A percentile compares a stretch with the other conserved stretches of the same genome.
phyloP scores from a whole-genome alignment of 495 filamentous ascomycete genomes.

The Aspergillus nidulans region DNA sequence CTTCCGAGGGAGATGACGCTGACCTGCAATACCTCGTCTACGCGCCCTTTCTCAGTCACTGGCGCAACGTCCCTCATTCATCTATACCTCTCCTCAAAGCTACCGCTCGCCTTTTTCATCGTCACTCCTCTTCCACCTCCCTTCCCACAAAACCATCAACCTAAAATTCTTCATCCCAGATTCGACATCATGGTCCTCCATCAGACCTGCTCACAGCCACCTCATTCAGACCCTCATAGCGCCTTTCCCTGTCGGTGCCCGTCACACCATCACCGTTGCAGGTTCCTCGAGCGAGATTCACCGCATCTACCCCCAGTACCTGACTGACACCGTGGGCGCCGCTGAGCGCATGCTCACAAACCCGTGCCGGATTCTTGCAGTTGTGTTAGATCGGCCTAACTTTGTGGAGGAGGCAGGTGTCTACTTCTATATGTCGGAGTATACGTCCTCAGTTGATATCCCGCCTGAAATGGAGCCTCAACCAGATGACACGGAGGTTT shows the following conservation, averaged over 20 bases:
- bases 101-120: slow-evolving; percentile 17
- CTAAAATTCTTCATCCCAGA: slow-evolving; percentile 15
- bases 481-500: too few species aligned
- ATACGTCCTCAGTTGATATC: too few species aligned
- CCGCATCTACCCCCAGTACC: slow-evolving; percentile 4
- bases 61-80: slow-evolving; percentile 1
- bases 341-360: not conserved
- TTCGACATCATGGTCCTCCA: slow-evolving; percentile 15
- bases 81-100: slow-evolving; percentile 10
- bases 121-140: slow-evolving; percentile 13
- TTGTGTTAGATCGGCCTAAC: slow-evolving; percentile 12
- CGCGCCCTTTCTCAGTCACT: slow-evolving; percentile 13
- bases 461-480: too few species aligned
- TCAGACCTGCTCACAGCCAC: slow-evolving; percentile 10
- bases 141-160: slow-evolving; percentile 11
- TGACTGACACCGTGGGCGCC: not conserved
- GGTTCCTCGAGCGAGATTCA: too few species aligned
- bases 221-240: too few species aligned
- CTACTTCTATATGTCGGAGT: slow-evolving; percentile 19
- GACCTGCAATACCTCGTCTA: slow-evolving; percentile 19
- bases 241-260: too few species aligned
- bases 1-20: slow-evolving; percentile 3
- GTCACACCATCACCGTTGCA: too few species aligned
- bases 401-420: slow-evolving; percentile 17
- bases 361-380: slow-evolving; percentile 10